Evolutionary conservation across 805 yeast genomes (phyloP).

Genomic region (Starmerella sirachaensis): DNA sequence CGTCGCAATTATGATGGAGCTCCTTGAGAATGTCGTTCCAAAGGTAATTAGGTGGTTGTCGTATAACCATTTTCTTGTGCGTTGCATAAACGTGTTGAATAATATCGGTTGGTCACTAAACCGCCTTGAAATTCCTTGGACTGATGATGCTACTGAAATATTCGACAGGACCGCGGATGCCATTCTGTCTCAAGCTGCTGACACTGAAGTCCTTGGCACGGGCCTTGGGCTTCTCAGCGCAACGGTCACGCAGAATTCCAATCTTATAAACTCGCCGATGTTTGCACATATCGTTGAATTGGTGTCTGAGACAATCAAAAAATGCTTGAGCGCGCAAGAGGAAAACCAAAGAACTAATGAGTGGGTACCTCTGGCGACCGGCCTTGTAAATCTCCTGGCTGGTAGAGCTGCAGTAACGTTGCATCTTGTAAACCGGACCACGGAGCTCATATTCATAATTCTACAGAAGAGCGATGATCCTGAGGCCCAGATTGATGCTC

Average conservation of each 20-base stretch:
- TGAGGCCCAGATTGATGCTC: slow-evolving; percentile 43
- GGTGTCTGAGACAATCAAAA: too few species aligned
- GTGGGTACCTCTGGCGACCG: slow-evolving; percentile 10
- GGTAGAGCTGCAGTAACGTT: slow-evolving; percentile 4
- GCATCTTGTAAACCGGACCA: slow-evolving; percentile 2
- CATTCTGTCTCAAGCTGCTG: slow-evolving; percentile 18
- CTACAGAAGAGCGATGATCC: slow-evolving; percentile 22
- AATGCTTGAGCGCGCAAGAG: too few species aligned
- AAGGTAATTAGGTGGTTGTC: slow-evolving; percentile 20
- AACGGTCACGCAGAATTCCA: slow-evolving; percentile 14
- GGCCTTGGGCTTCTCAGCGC: slow-evolving; percentile 17
- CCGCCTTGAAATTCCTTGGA: slow-evolving; percentile 30
- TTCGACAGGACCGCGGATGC: slow-evolving; percentile 18
- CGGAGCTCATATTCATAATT: slow-evolving; percentile 9
- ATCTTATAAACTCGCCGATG: not conserved
- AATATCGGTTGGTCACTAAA: slow-evolving; percentile 33
- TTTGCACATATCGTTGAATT: too few species aligned
- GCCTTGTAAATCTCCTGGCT: slow-evolving; percentile 8
- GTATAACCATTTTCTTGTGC: slow-evolving; percentile 37
- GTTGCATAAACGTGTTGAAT: slow-evolving; percentile 55
- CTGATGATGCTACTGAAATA: slow-evolving; percentile 21
- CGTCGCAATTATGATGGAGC: slow-evolving; percentile 9
- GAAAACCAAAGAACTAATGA: slow-evolving; percentile 1
- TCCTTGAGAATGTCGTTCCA: slow-evolving; percentile 25
- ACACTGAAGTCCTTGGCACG: slow-evolving; percentile 23